These are phyloP conservation scores for Candida chilensis DNA, from an alignment of 805 yeast genomes.

Conservation along the genomic window DNA sequence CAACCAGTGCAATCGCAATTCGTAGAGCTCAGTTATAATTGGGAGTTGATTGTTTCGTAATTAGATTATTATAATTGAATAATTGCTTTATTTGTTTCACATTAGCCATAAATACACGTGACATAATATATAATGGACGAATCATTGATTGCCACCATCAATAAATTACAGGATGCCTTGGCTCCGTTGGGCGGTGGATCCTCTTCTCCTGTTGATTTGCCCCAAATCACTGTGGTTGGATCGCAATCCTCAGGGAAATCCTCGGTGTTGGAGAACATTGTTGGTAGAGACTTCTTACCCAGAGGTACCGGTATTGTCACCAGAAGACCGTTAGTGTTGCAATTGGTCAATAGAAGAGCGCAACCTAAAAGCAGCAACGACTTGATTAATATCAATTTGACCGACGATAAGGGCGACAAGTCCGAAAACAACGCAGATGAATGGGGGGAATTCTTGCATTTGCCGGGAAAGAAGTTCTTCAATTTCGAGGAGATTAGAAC, in stretches of 20 bases:
- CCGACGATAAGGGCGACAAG: conserved; percentile 34
- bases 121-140: too few relatives aligned
- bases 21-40: background rate
- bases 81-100: too few relatives aligned
- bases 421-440: conserved; percentile 72
- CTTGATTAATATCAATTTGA: conserved; percentile 33
- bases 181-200: conserved; percentile 93
- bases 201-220: conserved; percentile 81
- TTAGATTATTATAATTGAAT: too few relatives aligned
- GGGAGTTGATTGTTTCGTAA: too few relatives aligned
- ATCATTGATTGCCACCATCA: conserved; percentile 71
- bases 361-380: conserved; percentile 15
- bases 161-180: conserved; percentile 91
- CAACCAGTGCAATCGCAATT: too few relatives aligned
- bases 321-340: conserved; percentile 78
- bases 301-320: conserved; percentile 92
- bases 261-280: conserved; percentile 83
- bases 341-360: conserved; percentile 64
- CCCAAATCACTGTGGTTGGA: conserved; percentile 93
- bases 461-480: conserved; percentile 81
- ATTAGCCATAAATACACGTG: too few relatives aligned
- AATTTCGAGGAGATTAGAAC: conserved; percentile 83
- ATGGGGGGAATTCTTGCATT: conserved; percentile 97
- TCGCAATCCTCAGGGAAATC: conserved; percentile 88
- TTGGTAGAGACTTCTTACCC: conserved; percentile 85